phyloP scores from a whole-genome alignment of 2,329 filamentous ascomycete species.

The Neonectria hederae region DNA sequence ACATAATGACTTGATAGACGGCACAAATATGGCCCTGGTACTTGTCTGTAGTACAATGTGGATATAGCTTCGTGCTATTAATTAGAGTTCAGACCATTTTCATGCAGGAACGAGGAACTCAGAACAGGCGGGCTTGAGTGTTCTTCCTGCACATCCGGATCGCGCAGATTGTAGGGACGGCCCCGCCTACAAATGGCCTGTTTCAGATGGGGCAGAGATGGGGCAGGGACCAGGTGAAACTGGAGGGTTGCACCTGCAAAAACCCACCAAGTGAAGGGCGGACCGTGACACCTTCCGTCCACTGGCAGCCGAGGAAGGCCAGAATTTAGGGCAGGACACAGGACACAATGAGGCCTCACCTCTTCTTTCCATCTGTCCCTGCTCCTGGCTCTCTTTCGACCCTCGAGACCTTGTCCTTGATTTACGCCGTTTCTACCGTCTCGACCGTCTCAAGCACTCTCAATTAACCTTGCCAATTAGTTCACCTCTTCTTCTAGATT shows the following conservation, averaged over 20 bases:
- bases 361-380: not conserved
- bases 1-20: not conserved
- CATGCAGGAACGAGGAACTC: slow-evolving; percentile 16
- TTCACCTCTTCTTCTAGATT: not conserved
- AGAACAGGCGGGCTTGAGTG: not conserved
- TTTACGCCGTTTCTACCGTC: slow-evolving; percentile 5
- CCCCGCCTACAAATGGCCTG: slow-evolving; percentile 22
- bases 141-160: not conserved
- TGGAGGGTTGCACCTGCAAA: slow-evolving; percentile 24
- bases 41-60: not conserved
- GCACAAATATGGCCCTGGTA: not conserved
- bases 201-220: slow-evolving; percentile 38
- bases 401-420: slow-evolving; percentile 3
- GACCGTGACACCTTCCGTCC: slow-evolving; percentile 28
- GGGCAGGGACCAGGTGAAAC: slow-evolving; percentile 29
- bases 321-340: not conserved
- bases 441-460: not conserved
- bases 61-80: not conserved
- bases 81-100: slow-evolving; percentile 10
- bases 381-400: not conserved
- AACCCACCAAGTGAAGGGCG: slow-evolving; percentile 11
- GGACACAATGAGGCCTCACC: not conserved
- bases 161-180: slow-evolving; percentile 14
- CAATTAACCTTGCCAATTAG: not conserved
- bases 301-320: slow-evolving; percentile 6